Evolutionary conservation across 2,329 filamentous ascomycete species (phyloP).

Genomic region (Tolypocladium inflatum): DNA sequence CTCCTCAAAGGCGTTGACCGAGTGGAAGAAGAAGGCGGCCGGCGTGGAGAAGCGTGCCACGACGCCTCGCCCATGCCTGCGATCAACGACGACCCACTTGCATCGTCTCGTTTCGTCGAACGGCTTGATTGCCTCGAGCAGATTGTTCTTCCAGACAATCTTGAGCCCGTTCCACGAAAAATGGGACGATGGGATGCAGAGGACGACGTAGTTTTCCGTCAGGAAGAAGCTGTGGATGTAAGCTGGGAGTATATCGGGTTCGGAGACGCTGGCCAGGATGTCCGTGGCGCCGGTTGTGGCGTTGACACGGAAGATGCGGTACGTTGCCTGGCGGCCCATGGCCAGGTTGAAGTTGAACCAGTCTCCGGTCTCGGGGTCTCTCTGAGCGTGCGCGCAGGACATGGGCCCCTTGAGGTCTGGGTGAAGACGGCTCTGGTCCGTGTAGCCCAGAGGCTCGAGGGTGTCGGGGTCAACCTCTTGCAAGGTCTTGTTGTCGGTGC

Average conservation of each 20-base stretch:
- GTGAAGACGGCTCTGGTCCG: conserved; percentile 52
- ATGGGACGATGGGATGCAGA: conserved; percentile 64
- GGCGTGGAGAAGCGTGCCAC: conserved; percentile 59
- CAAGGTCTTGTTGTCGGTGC: conserved; percentile 41
- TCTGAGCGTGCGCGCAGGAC: conserved; percentile 62
- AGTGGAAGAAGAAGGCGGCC: conserved; percentile 72
- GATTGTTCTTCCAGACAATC: conserved; percentile 55
- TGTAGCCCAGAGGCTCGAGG: conserved; percentile 60
- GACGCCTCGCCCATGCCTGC: conserved; percentile 49
- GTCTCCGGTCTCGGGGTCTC: conserved; percentile 64
- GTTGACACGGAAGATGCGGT: conserved; percentile 60
- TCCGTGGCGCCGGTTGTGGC: conserved; percentile 54
- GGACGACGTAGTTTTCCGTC: conserved; percentile 58
- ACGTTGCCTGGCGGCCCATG: conserved; percentile 45
- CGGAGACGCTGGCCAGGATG: conserved; percentile 58
- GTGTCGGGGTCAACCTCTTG: conserved; percentile 60
- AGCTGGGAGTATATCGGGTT: conserved; percentile 40
- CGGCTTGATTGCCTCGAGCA: conserved; percentile 56
- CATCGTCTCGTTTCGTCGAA: conserved; percentile 49
- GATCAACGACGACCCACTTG: conserved; percentile 68
- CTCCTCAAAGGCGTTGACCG: conserved; percentile 68
- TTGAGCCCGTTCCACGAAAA: conserved; percentile 46
- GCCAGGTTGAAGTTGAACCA: conserved; percentile 76
- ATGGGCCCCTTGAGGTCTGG: conserved; percentile 57
- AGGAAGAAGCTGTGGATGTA: conserved; percentile 83